Conservation (phyloP, 352 stramenopile genomes). For the Phytophthora agathidicida region DNA sequence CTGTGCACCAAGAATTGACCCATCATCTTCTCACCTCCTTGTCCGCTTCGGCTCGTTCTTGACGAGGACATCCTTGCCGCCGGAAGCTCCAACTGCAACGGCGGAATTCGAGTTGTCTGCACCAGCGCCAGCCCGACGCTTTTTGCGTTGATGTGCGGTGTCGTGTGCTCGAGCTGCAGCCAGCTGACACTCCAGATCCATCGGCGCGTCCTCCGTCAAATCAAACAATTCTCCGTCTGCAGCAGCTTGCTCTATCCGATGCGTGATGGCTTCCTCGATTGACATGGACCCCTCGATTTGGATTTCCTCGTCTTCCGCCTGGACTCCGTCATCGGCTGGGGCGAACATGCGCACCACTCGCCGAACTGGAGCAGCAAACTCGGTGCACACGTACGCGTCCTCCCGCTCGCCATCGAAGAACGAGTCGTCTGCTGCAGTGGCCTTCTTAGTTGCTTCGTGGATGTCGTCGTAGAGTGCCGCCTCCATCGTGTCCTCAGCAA, state of each 20-base stretch:
- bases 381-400: conserved; percentile 63
- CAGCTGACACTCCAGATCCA: conserved; percentile 43
- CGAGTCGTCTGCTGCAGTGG: conserved; percentile 54
- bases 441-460: conserved; percentile 51
- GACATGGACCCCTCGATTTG: conserved; percentile 76
- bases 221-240: conserved; percentile 71
- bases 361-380: conserved; percentile 59
- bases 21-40: conserved; percentile 5
- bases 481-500: conserved; percentile 80
- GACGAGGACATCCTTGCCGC: conserved; percentile 7
- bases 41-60: conserved; percentile 28
- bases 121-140: conserved; percentile 28
- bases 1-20: background rate
- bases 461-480: conserved; percentile 78
- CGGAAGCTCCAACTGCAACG: background rate
- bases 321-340: conserved; percentile 23
- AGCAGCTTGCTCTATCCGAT: conserved; percentile 52
- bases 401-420: conserved; percentile 75
- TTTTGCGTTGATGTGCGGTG: conserved; percentile 34
- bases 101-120: background rate
- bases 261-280: conserved; percentile 74
- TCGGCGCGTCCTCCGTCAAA: conserved; percentile 62
- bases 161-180: conserved; percentile 27
- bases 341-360: conserved; percentile 65
- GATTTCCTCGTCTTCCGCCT: conserved; percentile 58